Evolutionary conservation across 441 rosid species (phyloP).

Genomic region (Bocquillonia castaneifolia): DNA sequence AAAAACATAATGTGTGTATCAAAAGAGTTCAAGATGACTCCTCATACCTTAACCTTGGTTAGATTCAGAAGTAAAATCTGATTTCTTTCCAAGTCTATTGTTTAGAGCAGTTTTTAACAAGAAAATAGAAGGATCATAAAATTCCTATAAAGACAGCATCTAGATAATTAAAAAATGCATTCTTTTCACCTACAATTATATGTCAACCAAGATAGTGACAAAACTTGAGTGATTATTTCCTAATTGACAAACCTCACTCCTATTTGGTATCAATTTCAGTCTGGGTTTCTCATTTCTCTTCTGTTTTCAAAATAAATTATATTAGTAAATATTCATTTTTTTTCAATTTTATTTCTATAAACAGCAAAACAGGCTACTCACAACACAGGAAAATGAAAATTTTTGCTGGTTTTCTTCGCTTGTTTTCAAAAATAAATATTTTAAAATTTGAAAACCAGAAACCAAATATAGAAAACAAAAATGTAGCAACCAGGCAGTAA

Average conservation of each 20-base stretch:
- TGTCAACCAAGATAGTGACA: not conserved
- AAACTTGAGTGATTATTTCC: not conserved
- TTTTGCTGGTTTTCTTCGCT: too few relatives aligned
- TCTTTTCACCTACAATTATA: not conserved
- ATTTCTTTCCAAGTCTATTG: not conserved
- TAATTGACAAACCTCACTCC: not conserved
- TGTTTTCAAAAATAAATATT: too few relatives aligned
- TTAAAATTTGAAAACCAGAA: too few relatives aligned
- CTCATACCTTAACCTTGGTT: not conserved
- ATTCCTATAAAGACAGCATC: not conserved
- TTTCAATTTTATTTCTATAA: too few relatives aligned
- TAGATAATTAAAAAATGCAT: not conserved
- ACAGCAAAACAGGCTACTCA: too few relatives aligned
- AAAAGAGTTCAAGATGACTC: conserved; percentile 15
- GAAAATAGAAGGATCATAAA: not conserved
- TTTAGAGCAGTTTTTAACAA: not conserved
- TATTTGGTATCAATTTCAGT: too few relatives aligned
- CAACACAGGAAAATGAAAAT: too few relatives aligned
- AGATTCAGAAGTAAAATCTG: not conserved
- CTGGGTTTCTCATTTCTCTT: too few relatives aligned
- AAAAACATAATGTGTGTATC: conserved; percentile 12
- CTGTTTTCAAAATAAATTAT: too few relatives aligned
- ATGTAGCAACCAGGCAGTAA: too few relatives aligned
- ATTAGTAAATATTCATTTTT: too few relatives aligned
- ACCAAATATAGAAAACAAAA: too few relatives aligned